Percentiles rank a stretch among this genome's conserved stretches.
phyloP scores from a whole-genome alignment of 2,329 filamentous ascomycete genomes.

The Emergomyces pasteurianus region DNA sequence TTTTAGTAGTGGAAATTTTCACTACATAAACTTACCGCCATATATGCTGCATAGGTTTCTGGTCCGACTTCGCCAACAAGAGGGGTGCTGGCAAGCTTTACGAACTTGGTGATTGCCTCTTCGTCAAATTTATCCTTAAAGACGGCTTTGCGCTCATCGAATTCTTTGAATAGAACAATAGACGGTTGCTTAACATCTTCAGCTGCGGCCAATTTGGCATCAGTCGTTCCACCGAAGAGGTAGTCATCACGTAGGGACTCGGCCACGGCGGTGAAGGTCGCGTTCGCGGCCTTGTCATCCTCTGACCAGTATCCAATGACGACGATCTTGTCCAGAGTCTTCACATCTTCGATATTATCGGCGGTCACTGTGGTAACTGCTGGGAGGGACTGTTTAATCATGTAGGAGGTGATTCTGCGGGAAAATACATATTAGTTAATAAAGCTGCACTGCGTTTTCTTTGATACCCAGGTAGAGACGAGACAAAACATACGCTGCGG shows the following conservation, averaged over 20 bases:
- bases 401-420: slow-evolving; percentile 61
- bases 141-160: slow-evolving; percentile 87
- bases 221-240: slow-evolving; percentile 81
- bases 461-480: not conserved
- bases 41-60: slow-evolving; percentile 92
- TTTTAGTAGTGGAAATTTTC: too few relatives aligned
- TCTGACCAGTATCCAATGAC: slow-evolving; percentile 75
- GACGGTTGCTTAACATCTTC: slow-evolving; percentile 81
- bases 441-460: not conserved
- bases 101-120: slow-evolving; percentile 69
- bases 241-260: slow-evolving; percentile 76
- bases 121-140: slow-evolving; percentile 72
- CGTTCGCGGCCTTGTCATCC: slow-evolving; percentile 72
- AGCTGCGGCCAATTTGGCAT: slow-evolving; percentile 71
- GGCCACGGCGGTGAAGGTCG: slow-evolving; percentile 64
- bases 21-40: slow-evolving; percentile 47
- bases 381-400: slow-evolving; percentile 95
- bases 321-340: slow-evolving; percentile 94
- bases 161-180: slow-evolving; percentile 91
- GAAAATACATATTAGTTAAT: slow-evolving; percentile 10
- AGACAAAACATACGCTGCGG: slow-evolving; percentile 46
- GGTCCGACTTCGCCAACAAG: slow-evolving; percentile 92
- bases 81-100: slow-evolving; percentile 73
- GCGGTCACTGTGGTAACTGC: slow-evolving; percentile 74
- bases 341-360: slow-evolving; percentile 86